A percentile compares a stretch with the other conserved stretches of the same genome.
These are phyloP conservation scores for Choiromyces venosus DNA, from an alignment of 495 filamentous ascomycete genomes.

Conservation along the genomic window DNA sequence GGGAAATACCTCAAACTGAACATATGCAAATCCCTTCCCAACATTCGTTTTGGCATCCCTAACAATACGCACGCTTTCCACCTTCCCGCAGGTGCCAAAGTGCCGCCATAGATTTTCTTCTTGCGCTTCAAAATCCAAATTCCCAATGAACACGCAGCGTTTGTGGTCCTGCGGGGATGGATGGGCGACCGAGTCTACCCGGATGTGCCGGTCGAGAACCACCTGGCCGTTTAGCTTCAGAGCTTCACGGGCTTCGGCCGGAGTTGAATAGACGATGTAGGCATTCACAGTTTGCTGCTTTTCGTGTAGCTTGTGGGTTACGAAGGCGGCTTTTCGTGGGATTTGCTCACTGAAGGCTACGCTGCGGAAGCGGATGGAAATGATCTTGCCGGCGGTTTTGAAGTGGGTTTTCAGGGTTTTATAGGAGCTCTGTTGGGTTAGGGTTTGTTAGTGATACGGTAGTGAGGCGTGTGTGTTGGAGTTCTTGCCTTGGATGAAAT, in stretches of 20 bases:
- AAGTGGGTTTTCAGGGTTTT: slow-evolving; percentile 50
- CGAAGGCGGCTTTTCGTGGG: slow-evolving; percentile 85
- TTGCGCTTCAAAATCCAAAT: slow-evolving; percentile 87
- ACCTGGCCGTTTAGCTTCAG: slow-evolving; percentile 75
- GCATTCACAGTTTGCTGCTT: slow-evolving; percentile 70
- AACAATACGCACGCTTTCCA: slow-evolving; percentile 92
- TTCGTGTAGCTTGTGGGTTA: slow-evolving; percentile 63
- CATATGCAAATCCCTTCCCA: slow-evolving; percentile 95
- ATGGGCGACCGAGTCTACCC: slow-evolving; percentile 85
- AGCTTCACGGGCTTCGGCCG: slow-evolving; percentile 67
- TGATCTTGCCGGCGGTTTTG: slow-evolving; percentile 59
- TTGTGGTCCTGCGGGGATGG: slow-evolving; percentile 74
- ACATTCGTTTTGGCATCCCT: slow-evolving; percentile 84
- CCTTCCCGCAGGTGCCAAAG: slow-evolving; percentile 70
- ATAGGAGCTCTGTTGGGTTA: slow-evolving; percentile 26
- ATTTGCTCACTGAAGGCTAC: slow-evolving; percentile 72
- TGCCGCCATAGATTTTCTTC: slow-evolving; percentile 94
- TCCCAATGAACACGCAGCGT: slow-evolving; percentile 93
- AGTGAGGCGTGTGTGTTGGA: slow-evolving; percentile 33
- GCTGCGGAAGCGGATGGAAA: slow-evolving; percentile 89
- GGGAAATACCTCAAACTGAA: slow-evolving; percentile 69
- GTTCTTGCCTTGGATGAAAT: slow-evolving; percentile 67
- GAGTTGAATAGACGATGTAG: slow-evolving; percentile 77
- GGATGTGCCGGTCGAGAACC: slow-evolving; percentile 79
- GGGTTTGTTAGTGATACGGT: slow-evolving; percentile 20